phyloP scores from a whole-genome alignment of 805 yeast species.

The Pichia pseudocactophila region DNA sequence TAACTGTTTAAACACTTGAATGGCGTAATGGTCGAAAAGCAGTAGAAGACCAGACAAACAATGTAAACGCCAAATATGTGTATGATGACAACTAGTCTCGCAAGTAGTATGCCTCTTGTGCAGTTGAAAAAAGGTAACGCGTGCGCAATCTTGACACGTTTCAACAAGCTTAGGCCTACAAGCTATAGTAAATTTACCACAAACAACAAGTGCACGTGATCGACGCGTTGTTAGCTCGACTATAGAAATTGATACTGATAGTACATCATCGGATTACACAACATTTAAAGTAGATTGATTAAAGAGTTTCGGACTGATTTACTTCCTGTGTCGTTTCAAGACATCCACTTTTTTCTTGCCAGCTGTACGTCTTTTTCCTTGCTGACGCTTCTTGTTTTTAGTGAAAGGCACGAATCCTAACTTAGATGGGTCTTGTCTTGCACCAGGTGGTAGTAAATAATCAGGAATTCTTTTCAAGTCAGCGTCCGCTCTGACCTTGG shows the following conservation, averaged over 20 bases:
- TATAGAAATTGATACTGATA: too few species aligned
- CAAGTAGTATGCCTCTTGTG: too few species aligned
- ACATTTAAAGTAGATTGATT: too few species aligned
- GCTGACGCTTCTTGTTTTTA: constrained; percentile 28
- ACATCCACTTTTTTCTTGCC: constrained; percentile 42
- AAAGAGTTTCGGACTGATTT: too few species aligned
- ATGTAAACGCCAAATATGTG: not conserved
- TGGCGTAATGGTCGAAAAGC: too few species aligned
- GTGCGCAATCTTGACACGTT: constrained; percentile 1
- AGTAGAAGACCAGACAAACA: not conserved
- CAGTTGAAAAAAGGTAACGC: too few species aligned
- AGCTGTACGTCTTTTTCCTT: constrained; percentile 21
- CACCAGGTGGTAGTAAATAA: constrained; percentile 76
- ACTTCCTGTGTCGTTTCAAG: constrained; percentile 34
- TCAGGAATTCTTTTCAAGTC: constrained; percentile 91
- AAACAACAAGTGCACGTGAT: too few species aligned
- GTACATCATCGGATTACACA: too few species aligned
- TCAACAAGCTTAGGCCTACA: not conserved
- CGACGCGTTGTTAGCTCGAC: too few species aligned
- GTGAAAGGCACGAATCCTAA: constrained; percentile 67
- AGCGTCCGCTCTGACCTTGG: constrained; percentile 70
- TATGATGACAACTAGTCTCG: too few species aligned
- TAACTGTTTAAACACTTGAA: not conserved
- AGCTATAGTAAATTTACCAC: not conserved
- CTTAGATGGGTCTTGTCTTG: constrained; percentile 45